Evolutionary conservation across 2,329 filamentous ascomycete genomes (phyloP), one percentile per base, ranked within the genome.

Genomic region (Diatrype stigma): DNA sequence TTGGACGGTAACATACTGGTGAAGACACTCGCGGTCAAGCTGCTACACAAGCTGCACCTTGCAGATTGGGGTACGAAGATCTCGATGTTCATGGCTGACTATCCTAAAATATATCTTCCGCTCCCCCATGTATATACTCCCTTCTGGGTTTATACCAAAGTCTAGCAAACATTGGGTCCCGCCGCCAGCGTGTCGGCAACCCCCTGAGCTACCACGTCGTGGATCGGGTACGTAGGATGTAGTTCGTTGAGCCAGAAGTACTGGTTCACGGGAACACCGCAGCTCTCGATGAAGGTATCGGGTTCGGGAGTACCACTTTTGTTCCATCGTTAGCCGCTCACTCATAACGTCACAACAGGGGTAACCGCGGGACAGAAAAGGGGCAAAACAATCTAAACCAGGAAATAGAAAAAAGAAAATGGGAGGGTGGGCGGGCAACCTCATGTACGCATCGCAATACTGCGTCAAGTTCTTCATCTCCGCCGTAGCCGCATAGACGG

Each of bases 191-290:
- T 62, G 48, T 67, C 62, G 2, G 73, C 71, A 40, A 84, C 67
- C 46, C 70, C 63, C 51, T 77, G 67, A 0, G 82, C 83, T 7
- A 83, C 75, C 6, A 78, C 77, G 47, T 84, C 79, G 56, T 86
- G 82, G 48, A 85, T 75, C 0, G 80, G 75, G 61, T 78, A 82
- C 0, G 82, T 86, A n/a, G 84, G 83, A 60, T 86, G 84, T 56
- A 86, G 63, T 37, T 65, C 72, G 58, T 86, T 85, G 28, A 85
- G 68, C 83, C 82, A 86, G 58, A 86, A 77, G 62, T 85, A 86
- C 66, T 85, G 68, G 60, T 85, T 79, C 2, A 84, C 80, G 0
- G 79, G 69, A 42, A 80, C 64, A 1, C 71, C 70, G 61, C 83
- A 86, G 45, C 69, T 72, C 5, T 70, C 59, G 45, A 65, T 65